phyloP scores from a whole-genome alignment of 1,139 yeast genomes.

The Keqinozyma sinolaborantium region DNA sequence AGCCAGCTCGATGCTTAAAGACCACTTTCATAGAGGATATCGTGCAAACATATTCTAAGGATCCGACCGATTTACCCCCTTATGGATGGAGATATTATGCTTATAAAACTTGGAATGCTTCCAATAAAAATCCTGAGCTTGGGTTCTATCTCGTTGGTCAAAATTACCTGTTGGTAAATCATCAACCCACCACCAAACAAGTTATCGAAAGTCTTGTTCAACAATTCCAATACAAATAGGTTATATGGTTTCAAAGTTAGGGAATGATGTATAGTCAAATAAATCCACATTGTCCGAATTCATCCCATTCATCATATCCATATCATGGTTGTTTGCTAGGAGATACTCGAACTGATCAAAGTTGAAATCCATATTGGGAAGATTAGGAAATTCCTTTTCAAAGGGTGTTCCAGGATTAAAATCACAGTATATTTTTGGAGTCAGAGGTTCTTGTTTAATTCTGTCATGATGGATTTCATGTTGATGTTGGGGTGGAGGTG shows the following conservation, averaged over 20 bases:
- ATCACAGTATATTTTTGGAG: too few relatives aligned
- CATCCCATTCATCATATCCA: background rate
- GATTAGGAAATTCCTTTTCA: background rate
- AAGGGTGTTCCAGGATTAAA: too few relatives aligned
- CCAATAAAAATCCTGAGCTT: slow-evolving; percentile 11
- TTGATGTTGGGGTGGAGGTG: too few relatives aligned
- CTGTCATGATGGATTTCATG: too few relatives aligned
- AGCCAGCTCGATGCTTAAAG: slow-evolving; percentile 31
- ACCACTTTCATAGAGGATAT: slow-evolving; percentile 24
- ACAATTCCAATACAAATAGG: background rate
- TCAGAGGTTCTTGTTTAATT: too few relatives aligned
- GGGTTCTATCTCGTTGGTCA: slow-evolving; percentile 35
- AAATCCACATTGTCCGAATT: too few relatives aligned
- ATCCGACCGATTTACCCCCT: slow-evolving; percentile 21
- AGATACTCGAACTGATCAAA: background rate
- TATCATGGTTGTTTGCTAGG: background rate
- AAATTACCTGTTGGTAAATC: slow-evolving; percentile 20
- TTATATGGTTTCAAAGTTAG: background rate
- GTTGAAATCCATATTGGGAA: background rate
- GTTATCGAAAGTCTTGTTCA: slow-evolving; percentile 12
- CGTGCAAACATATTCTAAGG: slow-evolving; percentile 3
- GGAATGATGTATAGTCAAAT: background rate
- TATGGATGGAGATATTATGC: slow-evolving; percentile 36
- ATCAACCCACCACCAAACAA: slow-evolving; percentile 8
- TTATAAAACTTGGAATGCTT: slow-evolving; percentile 20